Evolutionary conservation across 192 early-diverging fungal species (phyloP), one percentile per base, ranked within the genome.

Genomic region (Lunasporangiospora selenospora): DNA sequence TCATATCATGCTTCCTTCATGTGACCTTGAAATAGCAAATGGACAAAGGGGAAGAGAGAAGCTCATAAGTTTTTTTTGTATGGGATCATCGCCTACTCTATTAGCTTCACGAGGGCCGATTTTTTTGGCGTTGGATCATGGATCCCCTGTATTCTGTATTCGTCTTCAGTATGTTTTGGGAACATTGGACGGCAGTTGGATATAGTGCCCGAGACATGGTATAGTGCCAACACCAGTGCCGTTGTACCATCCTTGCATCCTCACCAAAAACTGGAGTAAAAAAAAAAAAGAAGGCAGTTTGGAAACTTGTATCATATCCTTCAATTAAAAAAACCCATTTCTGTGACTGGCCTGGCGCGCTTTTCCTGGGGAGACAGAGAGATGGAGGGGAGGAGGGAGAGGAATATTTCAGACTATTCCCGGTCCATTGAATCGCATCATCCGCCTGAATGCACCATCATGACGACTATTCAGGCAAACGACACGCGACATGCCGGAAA

Each of bases 121-220:
- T 85, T 91, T 78, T 84, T 81, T 37, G 86, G 87, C 8, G 75
- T 91, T 23, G 76, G 83, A 8, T 83, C 82, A 18, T 90, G 86
- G 85, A 81, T 90, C 45, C 89, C 89, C 27, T 81, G 77, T 34
- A 78, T 79, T 27, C 50, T 81, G 30, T 79, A 78, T 27, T 79
- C 77, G 24, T 79, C 77, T 8, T 83, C 80, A 26, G 81, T 91
- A 12, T 84, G 80, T 61, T 87, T 91, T 79, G 89, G 89, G 21
- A 77, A 86, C 39, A 79, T 91, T 46, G 89, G 89, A n/a, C 67
- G 89, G 12, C 85, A 87, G 27, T 55, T 89, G 53, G 66, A 69
- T 53, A 54, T 77, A 23, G 67, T 81, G 10, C 80, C 80, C 23
- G 49, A 53, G 19, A 47, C 75, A n/a, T 80, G 75, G 78, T 80